Percentiles rank a stretch among this genome's conserved stretches.
phyloP scores from a whole-genome alignment of 352 stramenopile species.

The Globisporangium orthogonon region DNA sequence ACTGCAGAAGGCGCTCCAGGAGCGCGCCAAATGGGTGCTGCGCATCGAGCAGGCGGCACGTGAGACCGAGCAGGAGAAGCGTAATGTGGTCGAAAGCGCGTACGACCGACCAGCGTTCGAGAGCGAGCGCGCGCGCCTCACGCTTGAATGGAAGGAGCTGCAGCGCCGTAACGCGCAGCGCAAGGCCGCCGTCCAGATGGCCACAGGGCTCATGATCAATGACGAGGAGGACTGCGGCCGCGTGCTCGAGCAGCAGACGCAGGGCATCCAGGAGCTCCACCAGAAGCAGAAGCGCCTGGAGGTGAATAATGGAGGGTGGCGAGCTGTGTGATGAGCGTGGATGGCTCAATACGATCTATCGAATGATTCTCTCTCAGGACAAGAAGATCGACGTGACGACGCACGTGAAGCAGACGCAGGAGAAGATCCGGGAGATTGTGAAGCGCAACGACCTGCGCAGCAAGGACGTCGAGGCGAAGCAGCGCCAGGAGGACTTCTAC shows the following conservation, averaged over 20 bases:
- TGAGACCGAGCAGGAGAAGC: conserved; percentile 47
- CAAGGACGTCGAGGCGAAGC: conserved; percentile 66
- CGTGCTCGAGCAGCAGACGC: conserved; percentile 66
- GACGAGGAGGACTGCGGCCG: conserved; percentile 74
- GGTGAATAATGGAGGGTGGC: conserved; percentile 10
- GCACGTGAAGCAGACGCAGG: conserved; percentile 52
- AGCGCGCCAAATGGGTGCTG: conserved; percentile 30
- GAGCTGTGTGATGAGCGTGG: neutral
- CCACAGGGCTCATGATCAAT: conserved; percentile 64
- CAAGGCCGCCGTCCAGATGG: conserved; percentile 65
- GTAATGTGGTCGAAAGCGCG: conserved; percentile 37
- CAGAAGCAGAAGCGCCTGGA: conserved; percentile 61
- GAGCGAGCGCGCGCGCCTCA: conserved; percentile 42
- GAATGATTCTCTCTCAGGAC: conserved; percentile 19
- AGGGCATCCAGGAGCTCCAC: conserved; percentile 65
- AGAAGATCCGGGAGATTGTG: conserved; percentile 38
- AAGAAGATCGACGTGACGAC: conserved; percentile 71
- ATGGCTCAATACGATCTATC: neutral
- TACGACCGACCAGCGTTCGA: conserved; percentile 29
- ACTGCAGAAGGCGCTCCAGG: conserved; percentile 33
- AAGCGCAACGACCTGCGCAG: conserved; percentile 68
- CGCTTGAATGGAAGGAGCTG: conserved; percentile 56
- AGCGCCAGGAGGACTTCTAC: conserved; percentile 64
- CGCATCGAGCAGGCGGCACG: conserved; percentile 33
- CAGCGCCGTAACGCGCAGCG: conserved; percentile 67